Evolutionary conservation across 495 filamentous ascomycete genomes (phyloP), one percentile per base, ranked within the genome.

Genomic region (Platismatia glauca): DNA sequence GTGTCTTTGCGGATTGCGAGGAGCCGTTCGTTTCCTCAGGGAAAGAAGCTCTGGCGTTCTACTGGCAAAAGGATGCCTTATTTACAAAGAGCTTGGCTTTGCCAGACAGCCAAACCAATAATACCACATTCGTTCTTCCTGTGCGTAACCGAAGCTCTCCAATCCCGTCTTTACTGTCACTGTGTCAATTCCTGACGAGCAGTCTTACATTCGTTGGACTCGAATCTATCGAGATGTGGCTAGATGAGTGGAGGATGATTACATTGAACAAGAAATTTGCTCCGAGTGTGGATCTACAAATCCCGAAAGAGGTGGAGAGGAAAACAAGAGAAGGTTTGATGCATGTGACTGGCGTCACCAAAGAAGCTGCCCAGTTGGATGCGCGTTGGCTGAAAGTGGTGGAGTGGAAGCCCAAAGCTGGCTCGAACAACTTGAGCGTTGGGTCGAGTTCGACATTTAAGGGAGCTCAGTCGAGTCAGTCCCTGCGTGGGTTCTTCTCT

Each of bases 161-260:
- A 0, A 73, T 97, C 48, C 95, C 95, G 12, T 87, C 88, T 48
- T 75, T 99, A 37, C 78, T 95, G 37, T 88, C 88, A 1, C 79
- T 99, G 43, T 87, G 87, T 67, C 90, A 96, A 73, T 99, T 99
- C 67, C 77, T 99, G 58, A 86, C 89, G 3, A 97, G 91, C 44
- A 96, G 93, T 74, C 78, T 99, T 74, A 99, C 95, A 12, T 99
- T 99, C 74, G 92, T 99, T 48, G 86, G 87, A 1, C 77, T 99
- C 44, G 79, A 95, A 70, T 80, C 81, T 35, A 91, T 99, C 58
- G 94, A 97, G 64, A 79, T 99, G 43, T 90, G 85, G 82, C 79
- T 99, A 48, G 92, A 97, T 71, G 88, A 95, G 65, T 89, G 84
- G 79, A 88, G 84, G 64, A 75, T 99, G 24, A 72, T 96, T 33